Evolutionary conservation across 371 early-diverging fungal genomes (phyloP), one percentile per base, ranked within the genome.

Genomic region (Rhizoclosmatium hyalinum): DNA sequence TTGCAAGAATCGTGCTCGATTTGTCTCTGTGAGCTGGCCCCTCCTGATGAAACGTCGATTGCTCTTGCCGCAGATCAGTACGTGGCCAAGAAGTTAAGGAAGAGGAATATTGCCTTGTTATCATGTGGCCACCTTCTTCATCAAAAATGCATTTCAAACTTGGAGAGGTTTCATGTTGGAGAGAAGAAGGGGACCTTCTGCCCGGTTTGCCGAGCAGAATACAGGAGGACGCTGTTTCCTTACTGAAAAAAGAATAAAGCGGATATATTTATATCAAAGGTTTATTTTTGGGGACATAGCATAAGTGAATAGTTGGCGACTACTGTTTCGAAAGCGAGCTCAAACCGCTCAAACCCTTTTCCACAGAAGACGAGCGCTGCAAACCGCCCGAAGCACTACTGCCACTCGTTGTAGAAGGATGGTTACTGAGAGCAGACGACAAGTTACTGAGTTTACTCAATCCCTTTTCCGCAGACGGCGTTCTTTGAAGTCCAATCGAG

Each of bases 51-150:
- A 14, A 65, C 8, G 12, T 19, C 17, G 2, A 41, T 65, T 6
- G 44, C n/a, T n/a, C 14, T 43, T 8, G 65, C n/a, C 14, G 65
- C 41, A 4, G 24, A 17, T 10, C 14, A 8, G 44, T 10, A 39
- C n/a, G 5, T 0, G 41, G 24, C 6, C 8, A 10, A 10, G 65
- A 41, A 10, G 5, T 10, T 60, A 19, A 60, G 61, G 10, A 39
- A 55, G 55, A 39, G 60, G 3, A 55, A 58, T 19, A 24, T 70
- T 32, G 56, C 70, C 24, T 10, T 70, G 41, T 58, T 70, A 17
- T 70, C 70, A 44, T 70, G 70, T 19, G 60, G 70, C 19, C 70
- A 70, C 55, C n/a, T 70, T 5, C 44, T 70, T 14, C 70, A 70
- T 58, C 17, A 58, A 3, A 45, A 24, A n/a, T 70, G 70, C 44